phyloP scores from a whole-genome alignment of 2,329 filamentous ascomycete genomes.

The Trichoderma atrobrunneum region DNA sequence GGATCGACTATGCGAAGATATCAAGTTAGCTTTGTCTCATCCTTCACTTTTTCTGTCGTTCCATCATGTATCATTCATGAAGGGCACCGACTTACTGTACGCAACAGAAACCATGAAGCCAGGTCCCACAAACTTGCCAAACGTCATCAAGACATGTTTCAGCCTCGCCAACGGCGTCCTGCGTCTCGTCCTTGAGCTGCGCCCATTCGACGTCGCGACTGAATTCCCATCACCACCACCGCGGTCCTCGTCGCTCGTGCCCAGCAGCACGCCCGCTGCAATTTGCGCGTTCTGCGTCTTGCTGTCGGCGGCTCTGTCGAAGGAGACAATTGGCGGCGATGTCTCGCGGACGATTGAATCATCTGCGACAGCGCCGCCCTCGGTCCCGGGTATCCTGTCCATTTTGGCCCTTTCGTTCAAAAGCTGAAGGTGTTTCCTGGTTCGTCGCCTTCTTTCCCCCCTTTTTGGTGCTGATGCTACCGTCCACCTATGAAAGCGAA shows the following conservation, averaged over 20 bases:
- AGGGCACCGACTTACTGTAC: slow-evolving; percentile 45
- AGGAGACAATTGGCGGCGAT: background rate
- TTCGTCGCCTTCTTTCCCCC: background rate
- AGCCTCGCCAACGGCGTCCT: slow-evolving; percentile 20
- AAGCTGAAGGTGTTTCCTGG: background rate
- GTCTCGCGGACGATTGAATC: background rate
- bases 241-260: background rate
- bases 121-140: slow-evolving; percentile 56
- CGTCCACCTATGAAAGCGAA: background rate
- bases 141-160: slow-evolving; percentile 24
- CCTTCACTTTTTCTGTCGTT: background rate
- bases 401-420: background rate
- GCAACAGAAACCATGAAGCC: slow-evolving; percentile 64
- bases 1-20: slow-evolving; percentile 47
- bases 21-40: background rate
- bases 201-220: background rate
- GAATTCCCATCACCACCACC: background rate
- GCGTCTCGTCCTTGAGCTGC: background rate
- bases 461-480: background rate
- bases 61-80: background rate
- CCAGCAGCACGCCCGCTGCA: background rate
- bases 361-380: background rate
- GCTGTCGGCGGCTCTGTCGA: background rate
- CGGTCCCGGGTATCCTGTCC: background rate
- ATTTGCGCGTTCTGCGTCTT: background rate